Evolutionary conservation across 768 basidiomycete genomes (phyloP), one percentile per base, ranked within the genome.

Genomic region (Filobasidium wieringae): DNA sequence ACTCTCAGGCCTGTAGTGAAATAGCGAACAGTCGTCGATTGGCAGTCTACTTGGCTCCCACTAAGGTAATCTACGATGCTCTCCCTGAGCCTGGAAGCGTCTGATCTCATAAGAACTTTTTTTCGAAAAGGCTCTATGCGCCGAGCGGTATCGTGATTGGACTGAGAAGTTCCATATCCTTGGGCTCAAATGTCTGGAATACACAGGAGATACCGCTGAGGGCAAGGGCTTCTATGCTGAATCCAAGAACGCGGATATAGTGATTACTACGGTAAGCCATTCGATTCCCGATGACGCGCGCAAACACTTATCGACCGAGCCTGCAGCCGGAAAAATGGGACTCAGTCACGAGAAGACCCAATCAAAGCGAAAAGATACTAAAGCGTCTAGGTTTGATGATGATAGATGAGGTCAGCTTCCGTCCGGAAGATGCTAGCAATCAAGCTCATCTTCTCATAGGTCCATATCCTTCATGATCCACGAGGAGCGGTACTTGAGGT

Each of bases 401-500:
- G 40, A 84, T 95, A n/a, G 90, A 95, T 64, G 90, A 93, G 76
- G 90, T 87, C 56, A 51, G 75, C 57, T 6, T 1, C n/a, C n/a
- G n/a, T n/a, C n/a, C n/a, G n/a, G n/a, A n/a, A n/a, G n/a, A n/a
- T n/a, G n/a, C n/a, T n/a, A n/a, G n/a, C n/a, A n/a, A n/a, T n/a
- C n/a, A n/a, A n/a, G n/a, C n/a, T n/a, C n/a, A n/a, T n/a, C n/a
- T n/a, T 26, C 15, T 29, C 51, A 49, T 66, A 97, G 86, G 87
- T 96, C 1, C 93, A 99, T 68, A 83, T 93, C 56, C 79, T 99
- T 19, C 87, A 88, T 52, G 95, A 97, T 74, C 78, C 79, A 24
- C 82, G 95, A 32, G 95, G 95, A 19, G 87, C 90, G 55, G 89
- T 87, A 1, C 78, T 99, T 2, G 95, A 99, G 76, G 93, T 93